These are phyloP conservation scores for Daldinia sp. DNA, from an alignment of 2,329 filamentous ascomycete genomes.

Conservation along the genomic window DNA sequence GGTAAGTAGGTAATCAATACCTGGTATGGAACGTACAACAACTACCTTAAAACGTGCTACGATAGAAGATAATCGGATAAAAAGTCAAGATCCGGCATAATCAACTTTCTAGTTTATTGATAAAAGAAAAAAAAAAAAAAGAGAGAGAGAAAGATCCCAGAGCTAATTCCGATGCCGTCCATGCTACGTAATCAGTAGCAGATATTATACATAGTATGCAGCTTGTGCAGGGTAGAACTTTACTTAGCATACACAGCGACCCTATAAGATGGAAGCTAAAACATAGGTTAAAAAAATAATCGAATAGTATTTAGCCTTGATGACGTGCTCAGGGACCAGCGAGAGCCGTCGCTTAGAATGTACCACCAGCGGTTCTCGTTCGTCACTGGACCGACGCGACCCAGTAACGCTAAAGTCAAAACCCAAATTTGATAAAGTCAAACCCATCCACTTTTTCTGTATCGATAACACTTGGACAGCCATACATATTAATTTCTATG, in stretches of 20 bases:
- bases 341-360: slow-evolving; percentile 33
- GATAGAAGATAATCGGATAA: slow-evolving; percentile 22
- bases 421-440: no score
- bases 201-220: slow-evolving; percentile 5
- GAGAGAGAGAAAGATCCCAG: slow-evolving; percentile 2
- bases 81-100: slow-evolving; percentile 14
- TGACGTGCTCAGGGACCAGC: slow-evolving; percentile 51
- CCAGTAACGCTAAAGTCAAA: no score
- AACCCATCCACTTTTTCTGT: no score
- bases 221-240: slow-evolving; percentile 7
- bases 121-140: slow-evolving; percentile 15
- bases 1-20: slow-evolving; percentile 5
- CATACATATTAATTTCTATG: no score
- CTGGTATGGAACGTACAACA: slow-evolving; percentile 20
- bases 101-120: slow-evolving; percentile 11
- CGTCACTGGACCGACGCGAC: slow-evolving; percentile 21
- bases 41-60: slow-evolving; percentile 19
- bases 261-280: slow-evolving; percentile 25
- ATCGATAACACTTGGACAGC: no score
- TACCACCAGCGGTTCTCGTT: slow-evolving; percentile 37
- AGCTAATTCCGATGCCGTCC: slow-evolving; percentile 19
- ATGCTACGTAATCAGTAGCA: slow-evolving; percentile 33
- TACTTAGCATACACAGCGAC: not conserved
- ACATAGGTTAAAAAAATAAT: slow-evolving; percentile 36
- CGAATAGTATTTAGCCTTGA: slow-evolving; percentile 48